Evolutionary conservation across 305 asterid species (phyloP).

Genomic region (Fraxinus sp.): DNA sequence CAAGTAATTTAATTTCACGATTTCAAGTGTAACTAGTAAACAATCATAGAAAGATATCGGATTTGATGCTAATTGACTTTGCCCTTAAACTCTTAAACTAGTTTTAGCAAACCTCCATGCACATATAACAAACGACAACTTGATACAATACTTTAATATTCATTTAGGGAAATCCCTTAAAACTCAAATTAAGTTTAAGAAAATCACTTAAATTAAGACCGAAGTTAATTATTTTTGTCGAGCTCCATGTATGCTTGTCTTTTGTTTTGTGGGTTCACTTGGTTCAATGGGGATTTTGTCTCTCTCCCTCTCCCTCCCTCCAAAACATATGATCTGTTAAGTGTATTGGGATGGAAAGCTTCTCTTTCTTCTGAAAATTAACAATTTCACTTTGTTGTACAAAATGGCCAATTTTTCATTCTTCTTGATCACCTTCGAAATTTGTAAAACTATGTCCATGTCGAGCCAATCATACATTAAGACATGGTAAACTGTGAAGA

Average conservation of each 20-base stretch:
- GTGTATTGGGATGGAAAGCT: not conserved
- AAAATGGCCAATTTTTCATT: not conserved
- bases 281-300: constrained; percentile 45
- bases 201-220: constrained; percentile 19
- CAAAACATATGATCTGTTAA: constrained; percentile 17
- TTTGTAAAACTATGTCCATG: not conserved
- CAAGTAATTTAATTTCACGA: constrained; percentile 16
- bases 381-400: not conserved
- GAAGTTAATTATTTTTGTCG: constrained; percentile 26
- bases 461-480: not conserved
- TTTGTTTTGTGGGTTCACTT: constrained; percentile 36
- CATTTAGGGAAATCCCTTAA: not conserved
- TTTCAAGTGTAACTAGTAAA: constrained; percentile 22
- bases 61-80: constrained; percentile 40
- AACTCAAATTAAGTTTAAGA: not conserved
- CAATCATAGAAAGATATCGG: constrained; percentile 29
- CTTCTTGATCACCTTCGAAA: constrained; percentile 7
- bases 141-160: not conserved
- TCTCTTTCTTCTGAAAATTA: not conserved
- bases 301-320: not conserved
- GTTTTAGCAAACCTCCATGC: constrained; percentile 18
- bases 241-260: constrained; percentile 30
- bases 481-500: not conserved
- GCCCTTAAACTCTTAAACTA: constrained; percentile 17
- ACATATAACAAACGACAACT: constrained; percentile 18